A percentile compares a stretch with the other conserved stretches of the same genome.
Conservation (phyloP, 495 filamentous ascomycete species). For the Parachaetomium inaequale region DNA sequence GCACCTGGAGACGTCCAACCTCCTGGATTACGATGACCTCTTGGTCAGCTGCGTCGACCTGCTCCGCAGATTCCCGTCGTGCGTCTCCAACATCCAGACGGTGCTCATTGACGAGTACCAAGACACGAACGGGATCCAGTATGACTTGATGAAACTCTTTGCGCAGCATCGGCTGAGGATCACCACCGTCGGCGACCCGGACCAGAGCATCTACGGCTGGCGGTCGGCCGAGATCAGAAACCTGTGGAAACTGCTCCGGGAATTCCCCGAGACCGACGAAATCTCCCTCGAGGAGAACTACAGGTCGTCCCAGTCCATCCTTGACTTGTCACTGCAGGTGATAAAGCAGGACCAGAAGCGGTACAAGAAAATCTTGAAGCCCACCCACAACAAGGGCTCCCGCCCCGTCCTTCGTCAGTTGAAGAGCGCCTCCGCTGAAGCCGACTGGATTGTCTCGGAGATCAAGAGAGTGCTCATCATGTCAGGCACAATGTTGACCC, state of each 20-base stretch:
- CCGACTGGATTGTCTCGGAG: slow-evolving; percentile 84
- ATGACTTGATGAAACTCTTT: slow-evolving; percentile 89
- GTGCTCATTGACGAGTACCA: slow-evolving; percentile 98
- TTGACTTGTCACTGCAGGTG: slow-evolving; percentile 74
- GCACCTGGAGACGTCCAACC: slow-evolving; percentile 68
- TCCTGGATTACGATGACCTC: slow-evolving; percentile 95
- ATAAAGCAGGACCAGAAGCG: slow-evolving; percentile 87
- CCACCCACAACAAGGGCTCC: slow-evolving; percentile 78
- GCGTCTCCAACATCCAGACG: slow-evolving; percentile 84
- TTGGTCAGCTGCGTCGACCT: slow-evolving; percentile 81
- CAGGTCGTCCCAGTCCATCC: slow-evolving; percentile 85
- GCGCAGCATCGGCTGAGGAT: slow-evolving; percentile 68
- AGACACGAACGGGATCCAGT: slow-evolving; percentile 94
- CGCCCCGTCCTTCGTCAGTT: slow-evolving; percentile 80
- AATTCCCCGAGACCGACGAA: slow-evolving; percentile 73
- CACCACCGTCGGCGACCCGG: slow-evolving; percentile 94
- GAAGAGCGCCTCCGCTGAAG: slow-evolving; percentile 69
- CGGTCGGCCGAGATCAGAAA: slow-evolving; percentile 96
- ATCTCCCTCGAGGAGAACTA: slow-evolving; percentile 95
- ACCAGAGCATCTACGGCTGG: slow-evolving; percentile 98
- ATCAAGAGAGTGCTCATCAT: slow-evolving; percentile 67
- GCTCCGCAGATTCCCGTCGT: slow-evolving; percentile 70
- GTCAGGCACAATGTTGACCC: slow-evolving; percentile 66
- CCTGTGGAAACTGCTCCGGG: slow-evolving; percentile 68
- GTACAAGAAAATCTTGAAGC: slow-evolving; percentile 70